A percentile compares a stretch with the other conserved stretches of the same genome.
Conservation (phyloP, 257 asterid genomes). For the Solanum dulcamara region DNA sequence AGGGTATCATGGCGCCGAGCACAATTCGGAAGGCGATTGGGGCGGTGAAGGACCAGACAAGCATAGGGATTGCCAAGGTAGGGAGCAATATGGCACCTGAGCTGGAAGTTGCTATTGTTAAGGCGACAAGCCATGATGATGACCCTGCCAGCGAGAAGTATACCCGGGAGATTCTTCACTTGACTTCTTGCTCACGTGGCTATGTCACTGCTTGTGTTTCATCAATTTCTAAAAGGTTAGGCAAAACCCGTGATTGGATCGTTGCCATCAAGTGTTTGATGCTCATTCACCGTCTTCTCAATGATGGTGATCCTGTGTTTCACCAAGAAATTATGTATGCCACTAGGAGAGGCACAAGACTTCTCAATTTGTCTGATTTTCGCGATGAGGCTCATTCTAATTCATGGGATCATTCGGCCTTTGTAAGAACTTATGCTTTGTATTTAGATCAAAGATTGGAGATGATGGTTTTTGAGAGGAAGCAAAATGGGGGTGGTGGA, state of each 20-base stretch:
- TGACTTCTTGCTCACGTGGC: slow-evolving; percentile 41
- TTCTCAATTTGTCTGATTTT: slow-evolving; percentile 49
- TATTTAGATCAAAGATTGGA: slow-evolving; percentile 61
- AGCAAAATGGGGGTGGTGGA: slow-evolving; percentile 23
- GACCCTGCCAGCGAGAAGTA: slow-evolving; percentile 58
- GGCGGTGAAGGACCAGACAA: slow-evolving; percentile 62
- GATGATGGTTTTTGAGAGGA: slow-evolving; percentile 35
- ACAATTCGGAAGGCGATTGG: slow-evolving; percentile 62
- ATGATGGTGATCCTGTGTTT: slow-evolving; percentile 35
- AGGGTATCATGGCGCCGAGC: slow-evolving; percentile 35
- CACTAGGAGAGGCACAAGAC: slow-evolving; percentile 44
- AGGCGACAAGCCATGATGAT: slow-evolving; percentile 62
- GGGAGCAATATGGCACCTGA: slow-evolving; percentile 57
- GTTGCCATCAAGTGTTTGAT: slow-evolving; percentile 53
- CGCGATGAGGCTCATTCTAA: slow-evolving; percentile 63
- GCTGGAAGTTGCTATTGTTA: slow-evolving; percentile 48
- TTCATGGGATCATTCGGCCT: slow-evolving; percentile 63
- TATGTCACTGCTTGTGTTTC: slow-evolving; percentile 40
- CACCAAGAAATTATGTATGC: slow-evolving; percentile 48
- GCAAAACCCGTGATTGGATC: slow-evolving; percentile 56
- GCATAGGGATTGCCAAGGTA: slow-evolving; percentile 55
- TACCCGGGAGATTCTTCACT: slow-evolving; percentile 35
- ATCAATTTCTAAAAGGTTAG: slow-evolving; percentile 31
- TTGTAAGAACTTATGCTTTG: slow-evolving; percentile 53
- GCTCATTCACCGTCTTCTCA: slow-evolving; percentile 42